Base-by-base conservation (phyloP, 345 rosid genomes). In the Sisymbrium irio region DNA sequence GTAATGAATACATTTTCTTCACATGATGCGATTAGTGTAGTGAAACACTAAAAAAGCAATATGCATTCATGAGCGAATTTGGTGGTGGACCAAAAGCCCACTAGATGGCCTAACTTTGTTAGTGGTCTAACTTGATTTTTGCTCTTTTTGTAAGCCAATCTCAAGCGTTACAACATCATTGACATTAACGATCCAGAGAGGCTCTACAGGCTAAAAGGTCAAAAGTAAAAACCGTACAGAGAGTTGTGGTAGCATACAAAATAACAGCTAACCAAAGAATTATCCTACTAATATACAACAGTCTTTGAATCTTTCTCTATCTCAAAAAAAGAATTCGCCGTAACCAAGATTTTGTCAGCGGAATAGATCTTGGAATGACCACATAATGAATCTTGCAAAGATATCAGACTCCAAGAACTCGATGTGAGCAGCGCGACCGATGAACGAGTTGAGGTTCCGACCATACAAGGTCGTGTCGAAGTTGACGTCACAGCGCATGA, bases 401-500 rank as follows among this genome's bases (percentile, higher is more conserved):
- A 85, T 67, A 72, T 96, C 98, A 1, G 98, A 81, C 83, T 96
- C 98, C 79, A 96, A 71, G 83, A 96, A 92, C 78, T 96, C 99
- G 0, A 96, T 92, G 62, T 96, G 99, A 42, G 99, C 99, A 47
- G 99, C 96, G 6, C 98, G 82, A 1, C 99, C 99, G 2, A 96
- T 90, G 71, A 90, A 79, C 19, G 96, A 67, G 84, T 96, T 90
- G 19, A 92, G 77, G 84, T 87, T 96, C 82, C 82, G 88, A n/a
- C 98, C 96, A 25, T 90, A 81, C 40, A 83, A 37, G 49, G 99
- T 82, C 1, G 96, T 80, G 61, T 92, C 90, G 15, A 96, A 96
- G 89, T 87, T 92, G 83, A 92, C 90, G 71, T 96, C 97, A 7
- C 99, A 96, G 32, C 98, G 96, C 87, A 96, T 83, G 81, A 96